Evolutionary conservation across 1,284 basidiomycete genomes (phyloP).

Genomic region (Cutaneotrichosporon curvatum): DNA sequence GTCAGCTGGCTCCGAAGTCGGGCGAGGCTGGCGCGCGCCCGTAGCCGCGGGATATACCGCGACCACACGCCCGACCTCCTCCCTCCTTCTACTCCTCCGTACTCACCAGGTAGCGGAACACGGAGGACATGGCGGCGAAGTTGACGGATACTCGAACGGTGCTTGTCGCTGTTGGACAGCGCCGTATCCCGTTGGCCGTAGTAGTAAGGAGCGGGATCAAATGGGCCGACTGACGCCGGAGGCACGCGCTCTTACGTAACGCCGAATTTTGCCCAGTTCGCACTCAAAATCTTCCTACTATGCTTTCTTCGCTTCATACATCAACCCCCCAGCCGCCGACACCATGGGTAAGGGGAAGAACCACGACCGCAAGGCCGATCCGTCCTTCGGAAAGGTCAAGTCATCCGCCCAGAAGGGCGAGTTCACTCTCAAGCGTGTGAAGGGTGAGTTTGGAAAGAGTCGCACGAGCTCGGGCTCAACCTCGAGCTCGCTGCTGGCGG

Average conservation of each 20-base stretch:
- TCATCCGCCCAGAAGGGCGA: slow-evolving; percentile 29
- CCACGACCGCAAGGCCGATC: slow-evolving; percentile 37
- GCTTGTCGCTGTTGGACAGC: too few relatives aligned
- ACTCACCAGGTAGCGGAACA: slow-evolving; percentile 27
- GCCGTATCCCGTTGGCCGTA: too few relatives aligned
- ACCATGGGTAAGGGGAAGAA: slow-evolving; percentile 47
- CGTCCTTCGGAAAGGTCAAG: slow-evolving; percentile 38
- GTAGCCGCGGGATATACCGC: too few relatives aligned
- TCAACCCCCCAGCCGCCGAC: slow-evolving; percentile 2
- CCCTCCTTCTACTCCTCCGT: neutral
- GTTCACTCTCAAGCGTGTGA: slow-evolving; percentile 59
- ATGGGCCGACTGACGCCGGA: neutral
- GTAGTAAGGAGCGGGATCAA: neutral
- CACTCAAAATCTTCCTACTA: slow-evolving; percentile 1
- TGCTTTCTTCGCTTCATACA: neutral
- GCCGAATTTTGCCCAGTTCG: slow-evolving; percentile 5
- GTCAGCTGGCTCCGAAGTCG: slow-evolving; percentile 3
- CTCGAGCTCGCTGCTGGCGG: too few relatives aligned
- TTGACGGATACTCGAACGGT: slow-evolving; percentile 1
- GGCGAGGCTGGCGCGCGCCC: too few relatives aligned
- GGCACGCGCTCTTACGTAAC: slow-evolving; percentile 1
- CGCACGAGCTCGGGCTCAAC: neutral
- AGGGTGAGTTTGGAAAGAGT: slow-evolving; percentile 47
- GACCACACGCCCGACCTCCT: neutral
- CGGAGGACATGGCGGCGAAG: slow-evolving; percentile 21